These are phyloP conservation scores for Bombardia bombarda DNA, from an alignment of 495 filamentous ascomycete genomes.

Conservation along the genomic window DNA sequence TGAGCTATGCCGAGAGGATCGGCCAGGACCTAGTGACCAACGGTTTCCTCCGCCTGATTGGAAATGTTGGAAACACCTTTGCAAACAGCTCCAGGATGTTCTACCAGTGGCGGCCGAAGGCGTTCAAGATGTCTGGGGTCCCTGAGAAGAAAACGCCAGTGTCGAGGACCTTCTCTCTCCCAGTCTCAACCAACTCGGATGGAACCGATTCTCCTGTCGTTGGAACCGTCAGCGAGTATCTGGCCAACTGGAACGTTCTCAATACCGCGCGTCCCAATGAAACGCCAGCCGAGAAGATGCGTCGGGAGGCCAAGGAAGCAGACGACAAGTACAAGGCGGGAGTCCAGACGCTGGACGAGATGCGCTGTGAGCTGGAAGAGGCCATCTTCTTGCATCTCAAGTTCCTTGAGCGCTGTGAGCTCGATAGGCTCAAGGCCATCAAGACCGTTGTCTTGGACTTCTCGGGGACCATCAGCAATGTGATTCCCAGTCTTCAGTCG, in stretches of 20 bases:
- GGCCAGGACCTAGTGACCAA: constrained; percentile 85
- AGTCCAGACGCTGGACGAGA: constrained; percentile 75
- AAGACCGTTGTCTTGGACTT: constrained; percentile 97
- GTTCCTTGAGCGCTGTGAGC: constrained; percentile 96
- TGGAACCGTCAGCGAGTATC: constrained; percentile 74
- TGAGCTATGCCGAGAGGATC: constrained; percentile 85
- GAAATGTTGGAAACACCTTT: constrained; percentile 90
- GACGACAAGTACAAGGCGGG: constrained; percentile 89
- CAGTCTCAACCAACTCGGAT: constrained; percentile 40
- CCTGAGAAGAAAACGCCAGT: constrained; percentile 75
- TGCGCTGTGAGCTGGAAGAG: constrained; percentile 91
- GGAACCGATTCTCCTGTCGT: constrained; percentile 63
- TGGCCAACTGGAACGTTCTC: constrained; percentile 85
- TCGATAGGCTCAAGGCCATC: constrained; percentile 93
- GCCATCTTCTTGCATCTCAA: constrained; percentile 84
- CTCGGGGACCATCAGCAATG: constrained; percentile 94
- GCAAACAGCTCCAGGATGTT: constrained; percentile 95
- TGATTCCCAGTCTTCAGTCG: constrained; percentile 91
- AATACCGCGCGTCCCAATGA: constrained; percentile 81
- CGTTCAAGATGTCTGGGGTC: constrained; percentile 78
- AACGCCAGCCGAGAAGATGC: constrained; percentile 76
- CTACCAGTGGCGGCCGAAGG: constrained; percentile 93
- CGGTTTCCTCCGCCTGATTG: constrained; percentile 84
- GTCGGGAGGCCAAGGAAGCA: constrained; percentile 80
- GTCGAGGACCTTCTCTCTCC: constrained; percentile 61